Evolutionary conservation across 2,329 filamentous ascomycete genomes (phyloP).

Genomic region (Truncatella angustata): DNA sequence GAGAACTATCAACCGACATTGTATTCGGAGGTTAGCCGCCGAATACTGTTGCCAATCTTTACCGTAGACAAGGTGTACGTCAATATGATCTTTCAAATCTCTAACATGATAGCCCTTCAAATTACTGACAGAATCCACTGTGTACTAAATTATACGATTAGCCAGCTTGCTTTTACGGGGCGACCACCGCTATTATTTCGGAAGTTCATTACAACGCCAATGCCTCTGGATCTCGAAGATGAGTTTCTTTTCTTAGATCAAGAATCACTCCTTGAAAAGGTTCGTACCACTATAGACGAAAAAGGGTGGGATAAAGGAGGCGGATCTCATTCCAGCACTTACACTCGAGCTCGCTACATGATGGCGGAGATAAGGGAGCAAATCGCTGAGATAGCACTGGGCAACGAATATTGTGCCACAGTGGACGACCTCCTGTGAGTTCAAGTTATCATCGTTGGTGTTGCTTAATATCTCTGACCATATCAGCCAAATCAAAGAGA

Average conservation of each 20-base stretch:
- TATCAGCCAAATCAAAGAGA: slow-evolving; percentile 1
- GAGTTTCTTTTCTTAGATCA: slow-evolving; percentile 32
- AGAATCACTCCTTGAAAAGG: slow-evolving; percentile 22
- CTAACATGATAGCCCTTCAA: too few relatives aligned
- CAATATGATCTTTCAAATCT: slow-evolving; percentile 4
- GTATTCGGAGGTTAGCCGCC: slow-evolving; percentile 24
- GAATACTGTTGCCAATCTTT: slow-evolving; percentile 31
- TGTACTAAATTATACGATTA: too few relatives aligned
- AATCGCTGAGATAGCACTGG: slow-evolving; percentile 55
- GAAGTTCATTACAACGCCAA: slow-evolving; percentile 34
- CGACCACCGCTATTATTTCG: slow-evolving; percentile 36
- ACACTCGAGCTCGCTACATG: slow-evolving; percentile 26
- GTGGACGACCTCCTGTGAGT: slow-evolving; percentile 9
- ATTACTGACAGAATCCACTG: too few relatives aligned
- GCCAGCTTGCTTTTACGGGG: slow-evolving; percentile 34
- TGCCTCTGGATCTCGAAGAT: slow-evolving; percentile 38
- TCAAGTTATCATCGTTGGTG: not conserved
- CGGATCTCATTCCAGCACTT: slow-evolving; percentile 28
- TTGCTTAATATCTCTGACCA: not conserved
- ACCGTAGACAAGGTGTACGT: slow-evolving; percentile 35
- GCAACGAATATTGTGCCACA: slow-evolving; percentile 17
- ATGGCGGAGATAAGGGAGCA: slow-evolving; percentile 55
- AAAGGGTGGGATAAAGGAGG: slow-evolving; percentile 37
- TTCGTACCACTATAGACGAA: slow-evolving; percentile 26
- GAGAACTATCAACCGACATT: slow-evolving; percentile 17